phyloP scores from a whole-genome alignment of 2,329 filamentous ascomycete genomes.

The Calonectria crousiana region DNA sequence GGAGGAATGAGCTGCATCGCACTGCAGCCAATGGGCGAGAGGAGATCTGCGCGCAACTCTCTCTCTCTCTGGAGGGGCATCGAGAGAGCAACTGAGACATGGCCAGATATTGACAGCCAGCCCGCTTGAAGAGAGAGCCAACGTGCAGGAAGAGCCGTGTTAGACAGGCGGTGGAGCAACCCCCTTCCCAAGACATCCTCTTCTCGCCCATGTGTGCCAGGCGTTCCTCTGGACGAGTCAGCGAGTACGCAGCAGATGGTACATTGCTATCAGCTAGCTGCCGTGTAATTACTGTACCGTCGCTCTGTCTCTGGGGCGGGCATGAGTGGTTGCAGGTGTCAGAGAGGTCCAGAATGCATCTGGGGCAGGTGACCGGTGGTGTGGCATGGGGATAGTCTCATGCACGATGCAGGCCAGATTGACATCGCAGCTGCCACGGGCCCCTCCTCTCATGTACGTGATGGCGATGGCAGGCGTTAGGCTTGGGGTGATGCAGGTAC shows the following conservation, averaged over 20 bases:
- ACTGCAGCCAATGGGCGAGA: background rate
- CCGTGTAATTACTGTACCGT: background rate
- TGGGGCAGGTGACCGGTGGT: background rate
- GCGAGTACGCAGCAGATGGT: background rate
- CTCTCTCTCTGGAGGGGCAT: background rate
- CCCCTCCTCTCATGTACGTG: constrained; percentile 12
- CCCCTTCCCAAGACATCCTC: background rate
- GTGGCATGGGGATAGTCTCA: constrained; percentile 28
- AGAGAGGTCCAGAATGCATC: constrained; percentile 6
- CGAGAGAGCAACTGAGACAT: background rate
- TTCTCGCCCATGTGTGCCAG: background rate
- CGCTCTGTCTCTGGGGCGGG: background rate
- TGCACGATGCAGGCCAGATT: constrained; percentile 29
- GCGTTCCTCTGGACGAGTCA: background rate
- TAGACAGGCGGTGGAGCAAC: background rate
- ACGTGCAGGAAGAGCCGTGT: background rate
- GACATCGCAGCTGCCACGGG: constrained; percentile 8
- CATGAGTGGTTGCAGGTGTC: constrained; percentile 14
- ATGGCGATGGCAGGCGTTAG: constrained; percentile 9
- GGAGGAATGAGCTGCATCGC: background rate
- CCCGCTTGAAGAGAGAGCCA: background rate
- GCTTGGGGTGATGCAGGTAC: constrained; percentile 16
- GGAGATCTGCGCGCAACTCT: background rate
- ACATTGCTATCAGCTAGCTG: background rate
- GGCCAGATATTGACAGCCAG: background rate